Evolutionary conservation across 2,329 filamentous ascomycete species (phyloP), one percentile per base, ranked within the genome.

Genomic region (Boeremia lycopersici): DNA sequence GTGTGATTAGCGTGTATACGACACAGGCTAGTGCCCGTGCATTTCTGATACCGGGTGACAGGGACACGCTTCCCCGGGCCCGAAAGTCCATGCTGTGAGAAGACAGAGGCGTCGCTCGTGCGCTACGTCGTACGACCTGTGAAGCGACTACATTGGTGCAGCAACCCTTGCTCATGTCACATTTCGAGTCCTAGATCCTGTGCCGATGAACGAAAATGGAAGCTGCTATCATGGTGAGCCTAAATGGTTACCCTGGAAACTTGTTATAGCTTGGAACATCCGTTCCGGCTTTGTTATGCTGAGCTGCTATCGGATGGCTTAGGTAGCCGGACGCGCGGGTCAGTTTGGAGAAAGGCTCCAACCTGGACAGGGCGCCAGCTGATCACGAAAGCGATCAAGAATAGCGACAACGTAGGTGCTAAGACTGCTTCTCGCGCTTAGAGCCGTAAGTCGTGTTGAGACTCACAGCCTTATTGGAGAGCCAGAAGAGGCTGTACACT

Each of bases 1-100:
- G 13, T 35, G 17, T 30, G 19, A 30, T 17, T 54, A 45, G 45
- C 42, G 45, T 54, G 51, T 54, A 54, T 33, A 34, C 45, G 30
- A 39, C n/a, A n/a, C 33, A 23, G 28, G 23, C 17, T 13, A 42
- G 13, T 6, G 8, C 12, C 30, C 11, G 33, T 34, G 45, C 39
- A 40, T 39, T 9, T 15, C 15, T 34, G 13, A 25, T 41, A 54
- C 41, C 52, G 46, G 40, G 15, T 43, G 17, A 36, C 35, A 46
- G 52, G 48, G 23, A 35, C 15, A 23, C 19, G 30, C 31, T 48
- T 48, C 46, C 40, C 40, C 51, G 39, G 39, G 12, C n/a, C 44
- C 40, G 17, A 45, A 34, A 9, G 19, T 7, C 15, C 25, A 35
- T 36, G 34, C 28, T 40, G 28, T 29, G 10, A 41, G 13, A 8